Base-by-base conservation (phyloP, 805 yeast genomes). In the Candida rishiriensis region DNA sequence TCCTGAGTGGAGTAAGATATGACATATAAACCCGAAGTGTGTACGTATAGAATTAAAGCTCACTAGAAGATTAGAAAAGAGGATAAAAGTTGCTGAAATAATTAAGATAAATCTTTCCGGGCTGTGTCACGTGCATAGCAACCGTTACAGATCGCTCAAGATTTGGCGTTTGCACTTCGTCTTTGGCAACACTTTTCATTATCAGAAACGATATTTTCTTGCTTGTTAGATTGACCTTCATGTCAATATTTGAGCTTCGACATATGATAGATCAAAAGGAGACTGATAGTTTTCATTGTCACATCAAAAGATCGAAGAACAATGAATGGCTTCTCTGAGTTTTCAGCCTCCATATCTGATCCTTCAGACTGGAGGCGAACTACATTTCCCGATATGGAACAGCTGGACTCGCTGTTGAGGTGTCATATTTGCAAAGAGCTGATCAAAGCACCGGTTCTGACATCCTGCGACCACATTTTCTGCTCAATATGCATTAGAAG, bases 391-490 rank as follows among this genome's bases (percentile, higher is more conserved):
- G 64, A 61, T 14, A 60, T 88, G 3, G 54, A 71, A 2, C 81
- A 75, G 40, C 64, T 90, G 2, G 97, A 90, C 50, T 71, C 88
- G 2, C 68, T 83, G 21, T 68, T 88, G 40, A 60, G 96, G 56
- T 90, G 98, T 59, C 89, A 85, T 54, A 85, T 90, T 10, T 90
- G 98, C 63, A 87, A 89, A 55, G 97, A 88, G 48, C 78, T 84
- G 50, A 70, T 86, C 43, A 73, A 67, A 29, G 85, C 90, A 0
- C 97, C 98, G 1, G 87, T 88, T 32, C 65, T 85, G 36, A 86
- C 97, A 1, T 75, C 83, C 2, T 90, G 98, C 68, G 83, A 86
- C 32, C 97, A 90, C 61, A 82, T 90, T 1, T 90, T 88, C 61
- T 90, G 98, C 63, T 87, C 96, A 0, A 72, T 81, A 12, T 90